These are phyloP conservation scores for Fomes fomentarius DNA, from an alignment of 1,284 basidiomycete genomes.

Conservation along the genomic window DNA sequence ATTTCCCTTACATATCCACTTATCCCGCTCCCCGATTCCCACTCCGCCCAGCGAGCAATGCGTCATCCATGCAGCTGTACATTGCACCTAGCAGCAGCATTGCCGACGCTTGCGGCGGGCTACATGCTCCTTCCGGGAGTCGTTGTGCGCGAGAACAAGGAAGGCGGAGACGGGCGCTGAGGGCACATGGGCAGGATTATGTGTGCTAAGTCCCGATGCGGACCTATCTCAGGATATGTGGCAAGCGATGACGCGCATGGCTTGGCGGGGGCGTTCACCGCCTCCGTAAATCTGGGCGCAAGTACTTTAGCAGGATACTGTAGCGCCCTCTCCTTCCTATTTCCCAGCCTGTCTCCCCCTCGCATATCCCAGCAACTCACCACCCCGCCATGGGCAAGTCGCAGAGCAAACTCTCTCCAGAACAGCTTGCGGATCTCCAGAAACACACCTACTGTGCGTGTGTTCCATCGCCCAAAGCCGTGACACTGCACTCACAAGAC, in stretches of 20 bases:
- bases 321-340: background rate
- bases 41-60: background rate
- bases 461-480: slow-evolving; percentile 11
- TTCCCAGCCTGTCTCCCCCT: slow-evolving; percentile 7
- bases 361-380: background rate
- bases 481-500: slow-evolving; percentile 24
- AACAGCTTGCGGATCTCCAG: slow-evolving; percentile 95
- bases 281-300: slow-evolving; percentile 3
- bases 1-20: slow-evolving; percentile 20
- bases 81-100: no score
- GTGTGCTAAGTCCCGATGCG: slow-evolving; percentile 10
- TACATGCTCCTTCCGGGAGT: background rate
- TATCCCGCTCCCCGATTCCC: slow-evolving; percentile 1
- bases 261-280: slow-evolving; percentile 16
- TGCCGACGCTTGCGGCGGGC: no score
- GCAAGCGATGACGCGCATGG: slow-evolving; percentile 20
- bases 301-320: background rate
- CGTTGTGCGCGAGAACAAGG: slow-evolving; percentile 11
- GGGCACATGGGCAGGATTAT: slow-evolving; percentile 5
- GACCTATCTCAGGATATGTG: slow-evolving; percentile 22
- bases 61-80: background rate
- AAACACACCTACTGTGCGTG: slow-evolving; percentile 97
- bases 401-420: slow-evolving; percentile 94
- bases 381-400: slow-evolving; percentile 84
- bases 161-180: slow-evolving; percentile 3